phyloP scores from a whole-genome alignment of 345 rosid species.

The Eutrema heterophyllum region DNA sequence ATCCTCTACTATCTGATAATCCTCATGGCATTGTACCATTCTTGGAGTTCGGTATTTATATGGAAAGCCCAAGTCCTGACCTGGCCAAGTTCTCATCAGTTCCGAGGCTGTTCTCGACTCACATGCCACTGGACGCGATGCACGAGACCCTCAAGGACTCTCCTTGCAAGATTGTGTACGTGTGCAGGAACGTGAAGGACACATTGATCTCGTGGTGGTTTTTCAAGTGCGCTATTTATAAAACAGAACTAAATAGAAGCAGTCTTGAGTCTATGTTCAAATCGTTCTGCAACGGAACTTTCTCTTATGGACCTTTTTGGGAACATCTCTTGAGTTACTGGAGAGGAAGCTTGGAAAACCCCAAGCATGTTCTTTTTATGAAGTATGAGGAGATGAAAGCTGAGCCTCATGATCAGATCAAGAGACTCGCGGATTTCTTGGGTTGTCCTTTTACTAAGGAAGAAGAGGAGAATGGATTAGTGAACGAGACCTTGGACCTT shows the following conservation, averaged over 20 bases:
- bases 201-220: neutral
- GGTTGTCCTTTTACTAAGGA: too few species aligned
- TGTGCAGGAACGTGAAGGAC: constrained; percentile 10
- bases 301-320: too few species aligned
- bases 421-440: too few species aligned
- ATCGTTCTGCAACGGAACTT: too few species aligned
- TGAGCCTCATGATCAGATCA: too few species aligned
- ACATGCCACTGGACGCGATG: neutral
- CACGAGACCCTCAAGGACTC: neutral
- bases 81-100: neutral
- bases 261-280: too few species aligned
- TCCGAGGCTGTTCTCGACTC: constrained; percentile 16
- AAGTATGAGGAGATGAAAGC: too few species aligned
- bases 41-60: neutral
- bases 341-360: too few species aligned
- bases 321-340: too few species aligned
- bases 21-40: constrained; percentile 19
- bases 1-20: neutral
- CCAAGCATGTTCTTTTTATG: too few species aligned
- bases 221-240: neutral
- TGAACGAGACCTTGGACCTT: too few species aligned
- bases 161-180: constrained; percentile 28
- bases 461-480: too few species aligned
- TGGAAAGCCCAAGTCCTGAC: neutral
- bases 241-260: neutral